phyloP scores from a whole-genome alignment of 768 basidiomycete genomes.

The Tylopilus balloui region DNA sequence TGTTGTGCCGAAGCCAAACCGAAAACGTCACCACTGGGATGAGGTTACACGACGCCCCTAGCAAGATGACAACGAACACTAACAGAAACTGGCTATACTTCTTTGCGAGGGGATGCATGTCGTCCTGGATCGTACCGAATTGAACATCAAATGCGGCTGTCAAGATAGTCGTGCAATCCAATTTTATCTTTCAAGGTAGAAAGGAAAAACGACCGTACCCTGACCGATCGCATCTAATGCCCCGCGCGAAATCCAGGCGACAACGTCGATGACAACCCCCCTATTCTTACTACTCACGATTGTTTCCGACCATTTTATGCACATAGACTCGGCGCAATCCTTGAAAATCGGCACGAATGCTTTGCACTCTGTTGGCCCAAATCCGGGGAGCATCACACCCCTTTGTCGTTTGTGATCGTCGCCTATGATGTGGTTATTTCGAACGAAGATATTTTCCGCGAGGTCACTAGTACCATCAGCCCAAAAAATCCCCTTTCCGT shows the following conservation, averaged over 20 bases:
- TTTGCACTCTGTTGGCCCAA: constrained; percentile 47
- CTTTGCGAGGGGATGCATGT: constrained; percentile 3
- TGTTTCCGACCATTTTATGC: constrained; percentile 18
- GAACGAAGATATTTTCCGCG: neutral
- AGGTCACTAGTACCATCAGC: constrained; percentile 32
- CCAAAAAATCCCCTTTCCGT: constrained; percentile 36
- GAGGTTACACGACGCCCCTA: neutral
- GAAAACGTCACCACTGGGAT: constrained; percentile 6
- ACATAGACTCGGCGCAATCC: constrained; percentile 25
- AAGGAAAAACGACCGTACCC: constrained; percentile 26
- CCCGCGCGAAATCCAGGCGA: constrained; percentile 34
- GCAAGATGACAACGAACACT: neutral
- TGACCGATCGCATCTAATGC: constrained; percentile 48
- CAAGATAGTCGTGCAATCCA: neutral
- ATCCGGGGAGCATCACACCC: constrained; percentile 51
- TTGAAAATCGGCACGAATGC: constrained; percentile 49
- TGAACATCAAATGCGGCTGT: constrained; percentile 43
- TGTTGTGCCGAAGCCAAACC: constrained; percentile 5
- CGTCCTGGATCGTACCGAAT: neutral
- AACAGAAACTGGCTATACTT: constrained; percentile 8
- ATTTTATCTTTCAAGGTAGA: no score
- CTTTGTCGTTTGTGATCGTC: constrained; percentile 48
- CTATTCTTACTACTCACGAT: neutral
- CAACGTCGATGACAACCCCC: constrained; percentile 16
- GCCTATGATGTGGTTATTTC: constrained; percentile 15